Evolutionary conservation across 805 yeast genomes (phyloP).

Genomic region (Wickerhamomyces mucosus): DNA sequence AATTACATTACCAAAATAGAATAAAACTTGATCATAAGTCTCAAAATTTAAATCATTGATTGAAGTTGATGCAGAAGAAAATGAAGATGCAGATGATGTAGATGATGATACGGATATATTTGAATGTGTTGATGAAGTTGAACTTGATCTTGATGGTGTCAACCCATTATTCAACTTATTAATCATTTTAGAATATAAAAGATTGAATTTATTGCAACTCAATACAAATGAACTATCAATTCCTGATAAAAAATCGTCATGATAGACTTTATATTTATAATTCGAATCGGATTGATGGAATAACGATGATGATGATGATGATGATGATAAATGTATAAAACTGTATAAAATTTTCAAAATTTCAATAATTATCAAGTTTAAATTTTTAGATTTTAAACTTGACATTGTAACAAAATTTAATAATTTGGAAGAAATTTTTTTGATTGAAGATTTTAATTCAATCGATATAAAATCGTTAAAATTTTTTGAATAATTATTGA

Average conservation of each 20-base stretch:
- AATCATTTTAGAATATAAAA: slow-evolving; percentile 10
- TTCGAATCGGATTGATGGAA: neutral
- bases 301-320: too few relatives aligned
- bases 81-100: neutral
- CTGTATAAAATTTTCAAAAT: slow-evolving; percentile 19
- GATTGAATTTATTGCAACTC: slow-evolving; percentile 20
- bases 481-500: slow-evolving; percentile 7
- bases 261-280: slow-evolving; percentile 8
- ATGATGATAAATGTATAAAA: slow-evolving; percentile 8
- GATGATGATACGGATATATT: neutral
- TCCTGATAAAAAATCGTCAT: slow-evolving; percentile 8
- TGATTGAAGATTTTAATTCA: slow-evolving; percentile 7
- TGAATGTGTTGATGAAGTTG: neutral
- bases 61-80: neutral
- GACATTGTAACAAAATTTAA: slow-evolving; percentile 18
- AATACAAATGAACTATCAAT: slow-evolving; percentile 19
- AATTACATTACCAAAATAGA: slow-evolving; percentile 19
- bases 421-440: slow-evolving; percentile 16
- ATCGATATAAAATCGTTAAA: slow-evolving; percentile 4
- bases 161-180: neutral
- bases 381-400: slow-evolving; percentile 10
- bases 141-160: neutral
- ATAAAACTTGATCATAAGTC: slow-evolving; percentile 17
- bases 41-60: neutral
- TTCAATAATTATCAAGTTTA: slow-evolving; percentile 19